phyloP scores from a whole-genome alignment of 495 filamentous ascomycete genomes.

The Hyaloscypha finlandica region DNA sequence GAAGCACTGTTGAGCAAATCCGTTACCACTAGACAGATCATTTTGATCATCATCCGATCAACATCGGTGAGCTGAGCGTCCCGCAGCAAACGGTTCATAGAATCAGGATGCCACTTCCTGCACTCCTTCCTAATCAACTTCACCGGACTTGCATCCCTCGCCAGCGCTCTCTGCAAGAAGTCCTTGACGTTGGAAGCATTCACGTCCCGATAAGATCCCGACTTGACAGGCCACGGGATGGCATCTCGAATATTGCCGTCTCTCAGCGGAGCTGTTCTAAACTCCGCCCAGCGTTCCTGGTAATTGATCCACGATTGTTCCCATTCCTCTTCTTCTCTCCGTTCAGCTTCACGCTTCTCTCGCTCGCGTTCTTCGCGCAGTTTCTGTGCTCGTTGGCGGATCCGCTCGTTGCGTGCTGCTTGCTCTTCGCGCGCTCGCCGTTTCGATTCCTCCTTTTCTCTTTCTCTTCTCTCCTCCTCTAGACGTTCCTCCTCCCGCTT shows the following conservation, averaged over 20 bases:
- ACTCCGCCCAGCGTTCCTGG: slow-evolving; percentile 15
- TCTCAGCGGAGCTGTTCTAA: slow-evolving; percentile 6
- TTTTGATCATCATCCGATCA: slow-evolving; percentile 19
- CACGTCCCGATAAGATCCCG: slow-evolving; percentile 21
- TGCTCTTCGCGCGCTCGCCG: neutral
- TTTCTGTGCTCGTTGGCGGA: slow-evolving; percentile 21
- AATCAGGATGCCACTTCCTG: slow-evolving; percentile 29
- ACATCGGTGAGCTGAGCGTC: slow-evolving; percentile 11
- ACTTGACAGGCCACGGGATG: slow-evolving; percentile 29
- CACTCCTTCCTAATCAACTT: slow-evolving; percentile 23
- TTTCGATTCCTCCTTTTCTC: slow-evolving; percentile 17
- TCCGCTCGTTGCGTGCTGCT: slow-evolving; percentile 14
- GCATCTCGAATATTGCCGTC: slow-evolving; percentile 12
- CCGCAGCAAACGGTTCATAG: neutral
- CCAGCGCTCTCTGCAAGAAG: slow-evolving; percentile 23
- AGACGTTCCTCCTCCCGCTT: slow-evolving; percentile 13
- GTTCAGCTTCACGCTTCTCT: slow-evolving; percentile 13
- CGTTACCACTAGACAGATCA: slow-evolving; percentile 24
- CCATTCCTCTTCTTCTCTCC: slow-evolving; percentile 25
- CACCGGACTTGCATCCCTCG: slow-evolving; percentile 14
- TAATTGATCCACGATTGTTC: slow-evolving; percentile 22
- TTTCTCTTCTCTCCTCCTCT: slow-evolving; percentile 3
- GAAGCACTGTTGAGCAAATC: slow-evolving; percentile 19
- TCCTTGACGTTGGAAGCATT: slow-evolving; percentile 23
- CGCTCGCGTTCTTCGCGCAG: slow-evolving; percentile 19